Evolutionary conservation across 2,329 filamentous ascomycete species (phyloP).

Genomic region (Drechslerella coelobrocha): DNA sequence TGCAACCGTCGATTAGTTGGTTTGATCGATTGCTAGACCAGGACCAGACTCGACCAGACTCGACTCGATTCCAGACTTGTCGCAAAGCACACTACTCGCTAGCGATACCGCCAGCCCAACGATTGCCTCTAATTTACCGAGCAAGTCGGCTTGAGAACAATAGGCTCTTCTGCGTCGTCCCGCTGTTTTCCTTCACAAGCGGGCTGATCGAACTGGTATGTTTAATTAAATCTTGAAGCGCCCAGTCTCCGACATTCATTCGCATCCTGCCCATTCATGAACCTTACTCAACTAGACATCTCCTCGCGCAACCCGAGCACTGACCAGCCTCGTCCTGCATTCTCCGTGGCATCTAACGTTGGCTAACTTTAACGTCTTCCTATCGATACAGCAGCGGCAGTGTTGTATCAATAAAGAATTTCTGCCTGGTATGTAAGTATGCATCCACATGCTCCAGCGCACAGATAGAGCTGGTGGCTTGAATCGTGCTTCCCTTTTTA

Average conservation of each 20-base stretch:
- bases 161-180: not conserved
- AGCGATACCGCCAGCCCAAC: not conserved
- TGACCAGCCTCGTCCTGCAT: not conserved
- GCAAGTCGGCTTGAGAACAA: no score
- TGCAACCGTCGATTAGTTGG: not conserved
- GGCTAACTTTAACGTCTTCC: not conserved
- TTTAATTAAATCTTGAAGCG: not conserved
- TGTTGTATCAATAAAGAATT: not conserved
- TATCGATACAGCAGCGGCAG: not conserved
- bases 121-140: slow-evolving; percentile 2
- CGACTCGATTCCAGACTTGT: not conserved
- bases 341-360: not conserved
- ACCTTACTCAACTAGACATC: not conserved
- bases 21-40: not conserved
- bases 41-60: not conserved
- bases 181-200: not conserved
- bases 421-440: not conserved
- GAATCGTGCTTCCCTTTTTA: not conserved
- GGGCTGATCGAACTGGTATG: not conserved
- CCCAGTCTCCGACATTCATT: not conserved
- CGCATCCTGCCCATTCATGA: not conserved
- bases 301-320: not conserved
- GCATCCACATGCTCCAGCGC: not conserved
- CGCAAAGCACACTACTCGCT: not conserved
- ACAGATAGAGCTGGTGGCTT: not conserved